These are phyloP conservation scores for Bisporella sp. DNA, from an alignment of 2,329 filamentous ascomycete species.

Conservation along the genomic window DNA sequence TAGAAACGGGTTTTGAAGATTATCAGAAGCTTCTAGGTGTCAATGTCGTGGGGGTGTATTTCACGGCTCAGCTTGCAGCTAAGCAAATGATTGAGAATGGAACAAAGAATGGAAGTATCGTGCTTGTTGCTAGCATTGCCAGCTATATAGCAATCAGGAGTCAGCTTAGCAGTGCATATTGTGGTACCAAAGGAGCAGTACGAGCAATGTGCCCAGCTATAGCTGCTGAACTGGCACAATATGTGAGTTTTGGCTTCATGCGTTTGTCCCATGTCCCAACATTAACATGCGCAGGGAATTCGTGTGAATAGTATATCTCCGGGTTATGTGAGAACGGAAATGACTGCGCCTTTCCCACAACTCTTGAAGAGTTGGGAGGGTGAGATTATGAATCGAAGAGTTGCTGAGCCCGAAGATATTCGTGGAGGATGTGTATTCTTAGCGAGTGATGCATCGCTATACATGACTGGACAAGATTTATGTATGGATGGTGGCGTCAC, in stretches of 20 bases:
- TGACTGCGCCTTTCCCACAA: conserved; percentile 18
- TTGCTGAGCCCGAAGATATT: conserved; percentile 27
- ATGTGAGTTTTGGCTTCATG: conserved; percentile 13
- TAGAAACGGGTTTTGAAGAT: conserved; percentile 36
- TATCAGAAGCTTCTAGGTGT: conserved; percentile 35
- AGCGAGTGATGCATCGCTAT: conserved; percentile 53
- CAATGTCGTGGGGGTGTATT: conserved; percentile 42
- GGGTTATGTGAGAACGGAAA: conserved; percentile 24
- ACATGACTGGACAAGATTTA: conserved; percentile 43
- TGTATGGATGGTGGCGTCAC: conserved; percentile 20
- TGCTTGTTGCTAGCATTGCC: conserved; percentile 47
- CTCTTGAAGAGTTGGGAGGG: conserved; percentile 29
- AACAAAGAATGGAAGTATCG: conserved; percentile 43
- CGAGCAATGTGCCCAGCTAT: conserved; percentile 39
- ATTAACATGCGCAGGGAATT: conserved; percentile 32
- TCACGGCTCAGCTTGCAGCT: conserved; percentile 29
- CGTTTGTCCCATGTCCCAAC: not conserved
- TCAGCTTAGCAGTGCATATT: conserved; percentile 40
- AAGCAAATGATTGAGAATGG: conserved; percentile 34
- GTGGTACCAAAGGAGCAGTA: conserved; percentile 40
- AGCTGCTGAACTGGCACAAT: conserved; percentile 35
- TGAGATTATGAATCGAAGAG: conserved; percentile 28
- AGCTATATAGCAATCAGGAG: conserved; percentile 42
- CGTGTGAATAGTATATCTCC: conserved; percentile 29
- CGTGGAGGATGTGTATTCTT: conserved; percentile 42